Evolutionary conservation across 2,329 filamentous ascomycete species (phyloP), one percentile per base, ranked within the genome.

Genomic region (Scopulariopsis brevicaulis): DNA sequence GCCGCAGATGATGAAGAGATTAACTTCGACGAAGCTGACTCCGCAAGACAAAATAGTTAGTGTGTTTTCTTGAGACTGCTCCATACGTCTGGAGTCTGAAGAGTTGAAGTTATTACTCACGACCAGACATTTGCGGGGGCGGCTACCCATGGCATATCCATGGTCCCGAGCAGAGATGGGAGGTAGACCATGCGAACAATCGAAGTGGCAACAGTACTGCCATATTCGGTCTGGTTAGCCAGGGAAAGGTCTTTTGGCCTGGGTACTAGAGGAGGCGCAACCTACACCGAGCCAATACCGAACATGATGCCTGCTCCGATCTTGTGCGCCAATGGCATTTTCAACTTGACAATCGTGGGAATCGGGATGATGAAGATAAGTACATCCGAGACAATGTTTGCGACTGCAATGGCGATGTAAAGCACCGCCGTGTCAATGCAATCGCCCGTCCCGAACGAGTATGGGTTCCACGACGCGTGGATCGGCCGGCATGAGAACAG

Each of bases 371-470:
- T 61, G 54, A 77, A 76, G 18, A 78, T 70, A 6, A 78, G 62
- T 4, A 80, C 55, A 61, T 80, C 76, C 8, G 75, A 76, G 18
- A 72, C 58, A 53, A 79, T 76, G 59, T 78, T 78, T 20, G 75
- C 66, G 3, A 70, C 72, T 0, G 76, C 75, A 15, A 77, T 78
- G 40, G 73, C 69, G 35, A 80, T 73, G 63, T 78, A 79, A 28
- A 80, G 71, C 1, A 71, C 66, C n/a, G 75, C 70, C 24, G 72
- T 70, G 53, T 76, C 67, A 50, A 81, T 68, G 59, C 77, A 81
- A n/a, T 53, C 65, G 59, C 61, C 75, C 60, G 52, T 66, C 12
- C 4, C 12, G 48, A 59, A 60, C 6, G 68, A 62, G 2, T 58
- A 62, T 0, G 67, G 51, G 28, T 73, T 66, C 65, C 68, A 75